Base-by-base conservation (phyloP, 2,329 filamentous ascomycete species). In the Alternaria ethzedia region DNA sequence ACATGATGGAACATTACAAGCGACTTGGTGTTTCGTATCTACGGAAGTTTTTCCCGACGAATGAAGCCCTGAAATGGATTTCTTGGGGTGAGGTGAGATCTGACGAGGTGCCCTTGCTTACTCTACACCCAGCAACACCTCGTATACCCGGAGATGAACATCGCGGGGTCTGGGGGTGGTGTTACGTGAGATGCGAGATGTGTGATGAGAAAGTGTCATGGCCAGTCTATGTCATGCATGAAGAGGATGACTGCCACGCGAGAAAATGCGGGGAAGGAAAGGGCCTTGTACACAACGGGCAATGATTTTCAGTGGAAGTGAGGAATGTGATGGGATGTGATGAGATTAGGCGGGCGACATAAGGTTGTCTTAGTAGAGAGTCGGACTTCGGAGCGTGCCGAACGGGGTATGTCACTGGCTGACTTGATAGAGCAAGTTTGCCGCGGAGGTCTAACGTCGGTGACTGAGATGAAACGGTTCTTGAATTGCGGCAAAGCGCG, bases 371-470 rank as follows among this genome's bases (percentile, higher is more conserved):
- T 36, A 25, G 49, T 52, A 13, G 6, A 11, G 11, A 43, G 44
- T 43, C 32, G 51, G 23, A 43, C 11, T 47, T 46, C 44, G 58
- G 43, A 41, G 57, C 51, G 51, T 60, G 30, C 44, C 57, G 43
- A 60, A 28, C 23, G 44, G 26, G 45, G 28, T 32, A n/a, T 25
- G 43, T 47, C 41, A 32, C 47, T 52, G 20, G 36, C 5, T 9
- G 30, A n/a, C 13, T 21, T 30, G 6, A 21, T 36, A 11, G 20
- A 52, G 49, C 30, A 52, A 17, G 21, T n/a, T 11, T 36, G 20
- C 49, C 10, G 23, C 15, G 28, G 13, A 15, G 23, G n/a, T 36
- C 9, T 13, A 30, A 52, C 8, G 49, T 36, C 12, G 28, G 3
- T 36, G 49, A 52, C 20, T 36, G 13, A 32, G 8, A 52, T 41